These are phyloP conservation scores for Oryza glaberrima DNA, from an alignment of 176 grass and related monocot genomes.

Conservation along the genomic window DNA sequence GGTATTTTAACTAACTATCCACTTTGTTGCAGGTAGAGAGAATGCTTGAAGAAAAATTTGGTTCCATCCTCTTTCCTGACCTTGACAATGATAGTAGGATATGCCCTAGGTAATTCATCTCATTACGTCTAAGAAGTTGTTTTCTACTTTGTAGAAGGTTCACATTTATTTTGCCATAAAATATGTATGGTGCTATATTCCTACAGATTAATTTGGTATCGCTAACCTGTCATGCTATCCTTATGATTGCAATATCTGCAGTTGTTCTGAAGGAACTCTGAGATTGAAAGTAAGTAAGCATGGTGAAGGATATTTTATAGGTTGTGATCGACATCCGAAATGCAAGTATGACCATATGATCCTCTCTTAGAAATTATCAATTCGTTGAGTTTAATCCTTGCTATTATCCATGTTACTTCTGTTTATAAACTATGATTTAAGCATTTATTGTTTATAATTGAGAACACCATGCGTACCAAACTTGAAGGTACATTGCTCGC, in stretches of 20 bases:
- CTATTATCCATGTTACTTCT: conserved; percentile 24
- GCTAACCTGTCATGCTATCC: conserved; percentile 16
- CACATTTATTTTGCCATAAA: background rate
- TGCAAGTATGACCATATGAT: conserved; percentile 76
- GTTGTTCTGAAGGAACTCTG: conserved; percentile 83
- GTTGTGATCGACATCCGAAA: conserved; percentile 84
- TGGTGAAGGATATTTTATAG: conserved; percentile 92
- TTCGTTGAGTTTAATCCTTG: conserved; percentile 31
- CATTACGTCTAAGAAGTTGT: conserved; percentile 9
- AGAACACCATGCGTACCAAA: conserved; percentile 13
- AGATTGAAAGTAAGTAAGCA: conserved; percentile 93
- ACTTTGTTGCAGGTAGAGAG: conserved; percentile 80
- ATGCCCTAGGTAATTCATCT: conserved; percentile 78
- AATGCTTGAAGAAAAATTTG: conserved; percentile 88
- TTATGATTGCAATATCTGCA: conserved; percentile 52
- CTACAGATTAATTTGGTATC: conserved; percentile 20
- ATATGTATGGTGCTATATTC: conserved; percentile 4
- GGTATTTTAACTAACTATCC: conserved; percentile 1
- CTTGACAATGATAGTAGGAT: conserved; percentile 58
- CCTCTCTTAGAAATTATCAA: conserved; percentile 26
- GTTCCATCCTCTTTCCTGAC: conserved; percentile 70
- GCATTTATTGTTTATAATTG: conserved; percentile 28
- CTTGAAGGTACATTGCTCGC: conserved; percentile 74
- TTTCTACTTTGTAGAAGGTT: conserved; percentile 26
- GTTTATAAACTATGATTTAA: conserved; percentile 26